A percentile compares a stretch with the other conserved stretches of the same genome.
phyloP scores from a whole-genome alignment of 2,329 filamentous ascomycete species.

The Sporothrix pallida region DNA sequence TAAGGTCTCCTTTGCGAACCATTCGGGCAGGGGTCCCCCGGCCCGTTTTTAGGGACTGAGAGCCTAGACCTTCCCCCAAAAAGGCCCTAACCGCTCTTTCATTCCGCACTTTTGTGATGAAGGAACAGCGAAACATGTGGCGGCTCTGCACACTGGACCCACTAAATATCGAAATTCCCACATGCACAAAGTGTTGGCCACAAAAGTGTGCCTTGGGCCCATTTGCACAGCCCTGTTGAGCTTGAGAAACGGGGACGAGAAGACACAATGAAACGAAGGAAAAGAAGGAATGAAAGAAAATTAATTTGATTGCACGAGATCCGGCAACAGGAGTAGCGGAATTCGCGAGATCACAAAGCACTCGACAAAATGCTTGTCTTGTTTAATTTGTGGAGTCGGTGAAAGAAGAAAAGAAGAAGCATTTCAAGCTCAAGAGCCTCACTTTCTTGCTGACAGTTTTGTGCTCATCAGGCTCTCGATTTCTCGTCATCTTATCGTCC shows the following conservation, averaged over 20 bases:
- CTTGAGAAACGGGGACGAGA: background rate
- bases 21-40: background rate
- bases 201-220: slow-evolving; percentile 8
- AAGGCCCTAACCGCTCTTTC: background rate
- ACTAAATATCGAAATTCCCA: background rate
- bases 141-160: background rate
- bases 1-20: background rate
- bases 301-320: background rate
- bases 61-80: background rate
- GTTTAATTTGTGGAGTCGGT: slow-evolving; percentile 1
- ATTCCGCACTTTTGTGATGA: slow-evolving; percentile 1
- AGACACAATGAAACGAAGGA: background rate
- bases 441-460: background rate
- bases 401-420: background rate
- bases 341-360: background rate
- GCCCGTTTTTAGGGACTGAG: background rate
- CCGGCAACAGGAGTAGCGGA: background rate
- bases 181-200: background rate
- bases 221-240: slow-evolving; percentile 13
- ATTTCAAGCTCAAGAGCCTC: background rate
- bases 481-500: background rate
- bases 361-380: background rate
- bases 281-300: background rate
- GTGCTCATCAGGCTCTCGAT: too few species aligned
- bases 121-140: background rate